Base-by-base conservation (phyloP, 345 rosid species). In the Citrus hindsii region DNA sequence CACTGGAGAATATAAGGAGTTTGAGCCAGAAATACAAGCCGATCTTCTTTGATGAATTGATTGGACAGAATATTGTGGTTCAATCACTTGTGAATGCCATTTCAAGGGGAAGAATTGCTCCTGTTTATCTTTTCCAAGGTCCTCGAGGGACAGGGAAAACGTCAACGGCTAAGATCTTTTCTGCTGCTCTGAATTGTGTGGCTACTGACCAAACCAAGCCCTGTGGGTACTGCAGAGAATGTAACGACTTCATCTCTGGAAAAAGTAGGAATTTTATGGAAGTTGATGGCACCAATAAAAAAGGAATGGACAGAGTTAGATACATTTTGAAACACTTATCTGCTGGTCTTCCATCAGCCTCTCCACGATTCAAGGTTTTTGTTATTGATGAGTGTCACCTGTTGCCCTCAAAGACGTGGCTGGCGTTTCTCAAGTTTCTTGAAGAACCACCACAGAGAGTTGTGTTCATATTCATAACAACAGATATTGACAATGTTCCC, bases 91-190 rank as follows among this genome's bases (percentile, higher is more conserved):
- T 73, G 67, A 96, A 85, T 83, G 92, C 99, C 71, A 81, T 91
- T 58, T 84, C 87, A 67, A 88, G 92, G 81, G 90, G 90, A 77
- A 92, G 94, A 87, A 89, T 96, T 63, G 97, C 98, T 62, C 97
- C 95, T 27, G 88, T 96, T 68, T 96, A 96, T 88, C 94, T 96
- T 71, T 96, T 96, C 80, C 99, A 94, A 73, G 99, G 99, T 68
- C 97, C 98, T 4, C 93, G 99, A 1, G 99, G 99, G 63, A 92
- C 95, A 9, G 99, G 98, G 40, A 96, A 96, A 84, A 88, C 98
- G 73, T 96, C 98, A 51, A 83, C 94, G 2, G 97, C 99, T 3
- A 91, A 91, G 80, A 92, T 94, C 72, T 96, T 96, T 83, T 87
- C 97, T 25, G 90, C 95, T 30, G 97, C 99, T 69, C 82, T 96